Conservation (phyloP, 176 grass and related monocot genomes). For the Oryza officinalis region DNA sequence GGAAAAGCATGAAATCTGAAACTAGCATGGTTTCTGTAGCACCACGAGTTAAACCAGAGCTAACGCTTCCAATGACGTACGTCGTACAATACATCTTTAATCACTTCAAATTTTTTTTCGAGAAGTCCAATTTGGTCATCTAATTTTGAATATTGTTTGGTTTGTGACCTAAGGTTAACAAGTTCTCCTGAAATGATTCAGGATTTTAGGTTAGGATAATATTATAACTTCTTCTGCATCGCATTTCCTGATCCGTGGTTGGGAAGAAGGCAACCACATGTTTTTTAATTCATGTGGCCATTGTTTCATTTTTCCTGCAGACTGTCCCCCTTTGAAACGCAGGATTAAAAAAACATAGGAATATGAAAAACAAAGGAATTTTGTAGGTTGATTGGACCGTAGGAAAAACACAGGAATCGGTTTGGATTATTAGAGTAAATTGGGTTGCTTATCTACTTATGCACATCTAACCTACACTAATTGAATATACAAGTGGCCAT, state of each 20-base stretch:
- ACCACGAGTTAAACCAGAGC: constrained; percentile 84
- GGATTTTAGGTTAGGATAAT: neutral
- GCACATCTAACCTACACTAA: no score
- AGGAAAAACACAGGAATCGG: no score
- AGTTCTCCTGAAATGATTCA: constrained; percentile 1
- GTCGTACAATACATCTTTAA: constrained; percentile 40
- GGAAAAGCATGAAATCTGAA: constrained; percentile 76
- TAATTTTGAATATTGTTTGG: neutral
- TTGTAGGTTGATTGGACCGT: no score
- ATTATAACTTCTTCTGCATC: neutral
- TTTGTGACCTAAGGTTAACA: constrained; percentile 5
- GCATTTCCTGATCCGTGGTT: neutral
- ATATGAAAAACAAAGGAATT: no score
- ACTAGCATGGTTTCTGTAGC: constrained; percentile 68
- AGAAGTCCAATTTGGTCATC: constrained; percentile 2
- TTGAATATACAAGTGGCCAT: no score
- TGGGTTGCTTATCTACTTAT: no score
- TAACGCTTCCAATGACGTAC: constrained; percentile 61
- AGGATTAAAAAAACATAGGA: no score
- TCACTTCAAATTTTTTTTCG: constrained; percentile 25
- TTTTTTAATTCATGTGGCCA: neutral
- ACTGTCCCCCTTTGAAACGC: neutral
- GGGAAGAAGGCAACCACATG: neutral
- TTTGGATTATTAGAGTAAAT: no score
- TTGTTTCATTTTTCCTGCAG: neutral